phyloP scores from a whole-genome alignment of 169 alveolate species.

The Cystoisospora suis region DNA sequence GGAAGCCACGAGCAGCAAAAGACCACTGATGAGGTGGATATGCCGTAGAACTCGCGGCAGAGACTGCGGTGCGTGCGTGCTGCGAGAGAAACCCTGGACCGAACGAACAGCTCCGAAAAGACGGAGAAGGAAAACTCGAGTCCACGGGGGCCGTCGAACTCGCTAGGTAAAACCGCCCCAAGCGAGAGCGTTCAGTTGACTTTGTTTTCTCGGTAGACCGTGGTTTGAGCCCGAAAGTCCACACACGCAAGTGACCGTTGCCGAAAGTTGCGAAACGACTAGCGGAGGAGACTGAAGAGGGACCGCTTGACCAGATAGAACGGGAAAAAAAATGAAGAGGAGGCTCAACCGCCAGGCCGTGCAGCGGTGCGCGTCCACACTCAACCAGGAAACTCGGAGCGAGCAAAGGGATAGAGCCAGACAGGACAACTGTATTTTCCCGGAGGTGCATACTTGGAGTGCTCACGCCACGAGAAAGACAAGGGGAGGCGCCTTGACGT shows the following conservation, averaged over 20 bases:
- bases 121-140: neutral
- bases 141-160: no score
- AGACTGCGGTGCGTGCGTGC: neutral
- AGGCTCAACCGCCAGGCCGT: constrained; percentile 16
- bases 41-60: neutral
- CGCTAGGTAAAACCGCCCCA: no score
- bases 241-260: constrained; percentile 46
- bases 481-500: neutral
- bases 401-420: no score
- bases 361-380: neutral
- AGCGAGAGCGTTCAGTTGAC: neutral
- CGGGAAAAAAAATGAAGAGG: neutral
- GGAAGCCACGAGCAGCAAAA: neutral
- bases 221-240: constrained; percentile 23
- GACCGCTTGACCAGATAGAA: neutral
- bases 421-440: no score
- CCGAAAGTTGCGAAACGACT: constrained; percentile 57
- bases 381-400: neutral
- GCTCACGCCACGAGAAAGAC: neutral
- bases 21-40: neutral
- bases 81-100: constrained; percentile 9
- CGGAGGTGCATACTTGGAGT: no score
- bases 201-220: neutral
- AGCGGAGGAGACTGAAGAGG: neutral
- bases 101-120: constrained; percentile 1